Base-by-base conservation (phyloP, 1,284 basidiomycete species). In the Heterobasidion irregulare region DNA sequence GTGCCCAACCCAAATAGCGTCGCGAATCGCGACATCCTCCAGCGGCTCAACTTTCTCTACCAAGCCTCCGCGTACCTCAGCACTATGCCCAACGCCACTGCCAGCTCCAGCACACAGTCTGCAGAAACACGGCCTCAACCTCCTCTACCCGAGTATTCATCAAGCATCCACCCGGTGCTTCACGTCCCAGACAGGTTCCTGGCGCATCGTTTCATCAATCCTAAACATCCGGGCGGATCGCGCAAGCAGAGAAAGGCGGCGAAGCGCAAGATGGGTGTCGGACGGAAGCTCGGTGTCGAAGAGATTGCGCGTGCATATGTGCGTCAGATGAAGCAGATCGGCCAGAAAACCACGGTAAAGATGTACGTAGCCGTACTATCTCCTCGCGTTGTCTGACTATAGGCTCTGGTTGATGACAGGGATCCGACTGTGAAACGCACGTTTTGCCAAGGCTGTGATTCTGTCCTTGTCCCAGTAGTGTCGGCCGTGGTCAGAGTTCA, bases 21-120 rank as follows among this genome's bases (percentile, higher is more conserved):
- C 41, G 63, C 75, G 4, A 89, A 89, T 65, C 73, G 82, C 41
- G 90, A 92, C 64, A 80, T 87, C 43, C 76, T 90, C 35, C 90
- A 92, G 65, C 78, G 90, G 32, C 75, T 92, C 59, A 92, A 87
- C 70, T 93, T 89, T 66, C 77, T 92, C 34, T 90, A 89, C 64
- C 90, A 92, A 70, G 88, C 89, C 34, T 84, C 86, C 61, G 73
- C 79, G 5, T 83, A 86, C 60, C 70, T 92, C 43, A 75, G 77
- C 54, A 72, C 70, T 16, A 65, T 83, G 43, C 26, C 26, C 26
- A 26, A 26, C 4, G 26, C 26, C 26, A 58, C 61, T 48, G 65
- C 55, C 56, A n/a, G 53, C 53, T 43, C 51, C 48, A 41, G 34
- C 45, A 13, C 10, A n/a, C 35, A 13, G 19, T 35, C 50, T 26